Evolutionary conservation across 768 basidiomycete species (phyloP), one percentile per base, ranked within the genome.

Genomic region (Boletus rufocinnamomeus): DNA sequence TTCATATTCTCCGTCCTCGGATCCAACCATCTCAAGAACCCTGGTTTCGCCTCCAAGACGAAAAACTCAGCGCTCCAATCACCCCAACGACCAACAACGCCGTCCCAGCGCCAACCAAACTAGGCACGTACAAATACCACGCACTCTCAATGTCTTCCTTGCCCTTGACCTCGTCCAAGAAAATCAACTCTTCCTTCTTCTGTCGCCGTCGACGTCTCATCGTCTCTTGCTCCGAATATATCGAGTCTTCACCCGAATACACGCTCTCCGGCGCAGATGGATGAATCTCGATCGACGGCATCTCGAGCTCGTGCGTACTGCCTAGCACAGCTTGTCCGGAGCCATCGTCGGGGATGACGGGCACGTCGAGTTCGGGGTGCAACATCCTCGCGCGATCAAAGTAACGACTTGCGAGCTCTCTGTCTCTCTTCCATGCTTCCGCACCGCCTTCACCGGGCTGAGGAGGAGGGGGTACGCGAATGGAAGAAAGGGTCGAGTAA

Each of bases 81-180:
- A 89, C 86, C 0, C 88, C 88, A 23, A 90, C 86, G 23, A 91
- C 87, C 44, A 91, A 78, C 55, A 93, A 68, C 45, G 91, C 91
- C 23, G 90, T 91, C n/a, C 90, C 91, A 27, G 90, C 91, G 10
- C 91, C 91, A 8, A 93, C 85, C 61, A 93, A 71, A 27, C 88
- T 86, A 4, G 91, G 91, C 41, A 93, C 75, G 59, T 90, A 89
- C 50, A 92, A 65, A 65, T 90, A 92, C 91, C 91, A 93, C 25
- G 88, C 80, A 71, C 78, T 82, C 55, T 91, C 88, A 40, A 87
- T 77, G 37, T 86, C 85, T 23, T 84, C 83, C 50, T 66, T 71
- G 8, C 80, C 67, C 57, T 80, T 80, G 45, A 78, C 71, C 37
- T 75, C 77, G 38, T 77, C 75, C 59, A 78, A 75, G 66, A 57